Base-by-base conservation (phyloP, 257 asterid genomes). In the Cinchona pubescens region DNA sequence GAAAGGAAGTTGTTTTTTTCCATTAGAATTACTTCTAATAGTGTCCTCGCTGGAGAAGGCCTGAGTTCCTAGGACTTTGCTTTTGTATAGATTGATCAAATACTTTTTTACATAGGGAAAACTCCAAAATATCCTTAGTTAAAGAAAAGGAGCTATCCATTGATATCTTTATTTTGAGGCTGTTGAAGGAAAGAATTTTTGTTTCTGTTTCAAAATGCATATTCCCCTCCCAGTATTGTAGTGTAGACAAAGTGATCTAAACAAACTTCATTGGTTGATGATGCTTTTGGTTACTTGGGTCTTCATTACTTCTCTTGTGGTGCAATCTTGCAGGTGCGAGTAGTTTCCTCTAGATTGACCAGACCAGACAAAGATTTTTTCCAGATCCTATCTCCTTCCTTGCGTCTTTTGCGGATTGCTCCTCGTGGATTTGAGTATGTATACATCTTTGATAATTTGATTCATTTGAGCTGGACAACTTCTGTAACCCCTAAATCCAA, bases 321-420 rank as follows among this genome's bases (percentile, higher is more conserved):
- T 81, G 67, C 55, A 34, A 78, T 72, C 70, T 58, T 85, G 77
- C 90, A 94, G 99, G 99, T 94, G 42, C 92, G 99, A 80, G 97
- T 94, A 77, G 99, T 94, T 77, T 95, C 99, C 71, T n/a, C n/a
- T n/a, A n/a, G n/a, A n/a, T n/a, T n/a, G n/a, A n/a, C n/a, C n/a
- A n/a, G n/a, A n/a, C 99, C 99, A 1, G 99, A 95, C 87, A 95
- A 90, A 85, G 99, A 95, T 81, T 95, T 94, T 81, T 94, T 94
- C 56, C 99, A 94, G 90, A 90, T 94, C 76, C 85, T 94, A 4
- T 92, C 97, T 78, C 99, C 99, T 79, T 94, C 99, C 51, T 75
- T 94, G 83, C 99, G 99, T 77, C 95, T 94, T 46, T 76, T 94
- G 84, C 95, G 98, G 85, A 91, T 92, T 75, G 99, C 99, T 79